Evolutionary conservation across 2,329 filamentous ascomycete species (phyloP), one percentile per base, ranked within the genome.

Genomic region (Curvularia eragrostidis): DNA sequence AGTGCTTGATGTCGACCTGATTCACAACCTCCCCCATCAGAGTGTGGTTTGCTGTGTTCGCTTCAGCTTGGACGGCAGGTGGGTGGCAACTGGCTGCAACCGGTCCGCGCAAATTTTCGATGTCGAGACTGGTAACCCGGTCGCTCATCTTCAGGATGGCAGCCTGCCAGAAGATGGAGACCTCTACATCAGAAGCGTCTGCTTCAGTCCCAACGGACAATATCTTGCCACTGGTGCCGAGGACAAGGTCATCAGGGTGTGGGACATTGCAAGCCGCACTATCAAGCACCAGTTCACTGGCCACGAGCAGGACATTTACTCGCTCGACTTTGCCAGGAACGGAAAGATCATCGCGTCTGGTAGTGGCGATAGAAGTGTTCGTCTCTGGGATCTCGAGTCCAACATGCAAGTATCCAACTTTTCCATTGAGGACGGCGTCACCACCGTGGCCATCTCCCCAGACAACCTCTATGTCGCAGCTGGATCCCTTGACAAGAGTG

Each of bases 41-140:
- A 98, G 94, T 70, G 95, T 99, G 3, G 95, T 99, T 1, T 99
- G 95, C 84, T 99, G 95, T 76, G 95, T 99, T 34, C 87, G 95
- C 57, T 99, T 99, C 83, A 98, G 94, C 75, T 87, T 91, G 54
- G 95, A 99, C 73, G 95, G 95, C 67, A 93, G 96, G 74, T 97
- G 91, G 68, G 91, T 99, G 54, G 95, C 95, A 7, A 99, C 95
- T 5, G 95, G 95, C 42, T 98, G 95, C 83, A 99, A 99, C 79
- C 85, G 93, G 63, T 97, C 93, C n/a, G 95, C 95, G n/a, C 94
- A 98, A 79, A 99, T 99, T 70, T 99, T 95, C 77, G 95, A 99
- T 65, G 94, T 98, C 41, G 84, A 87, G 69, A 90, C 87, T 15
- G 95, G 95, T 54, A 87, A 91, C 67, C 95, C 94, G 76, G 88